phyloP scores from a whole-genome alignment of 805 yeast species.

The Metschnikowia peoriensis region DNA sequence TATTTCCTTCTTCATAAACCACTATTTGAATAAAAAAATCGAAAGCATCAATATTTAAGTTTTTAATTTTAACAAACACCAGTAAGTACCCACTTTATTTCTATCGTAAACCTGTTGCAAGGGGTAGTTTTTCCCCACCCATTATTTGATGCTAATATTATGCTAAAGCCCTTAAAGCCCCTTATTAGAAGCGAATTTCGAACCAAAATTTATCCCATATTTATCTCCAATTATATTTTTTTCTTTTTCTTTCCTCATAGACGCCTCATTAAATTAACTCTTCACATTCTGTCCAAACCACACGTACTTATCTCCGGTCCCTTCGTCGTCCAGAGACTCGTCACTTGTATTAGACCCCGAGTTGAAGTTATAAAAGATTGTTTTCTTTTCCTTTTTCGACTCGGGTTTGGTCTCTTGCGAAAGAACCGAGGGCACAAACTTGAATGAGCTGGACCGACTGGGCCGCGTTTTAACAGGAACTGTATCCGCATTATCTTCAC shows the following conservation, averaged over 20 bases:
- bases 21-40: too few relatives aligned
- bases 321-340: constrained; percentile 16
- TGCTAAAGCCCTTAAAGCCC: too few relatives aligned
- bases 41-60: too few relatives aligned
- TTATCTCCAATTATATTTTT: too few relatives aligned
- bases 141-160: too few relatives aligned
- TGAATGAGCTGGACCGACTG: constrained; percentile 28
- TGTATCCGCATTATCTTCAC: not conserved
- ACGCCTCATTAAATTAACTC: not conserved
- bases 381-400: constrained; percentile 14
- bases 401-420: constrained; percentile 9
- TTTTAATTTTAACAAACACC: too few relatives aligned
- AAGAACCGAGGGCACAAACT: constrained; percentile 29
- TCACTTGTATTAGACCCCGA: constrained; percentile 16
- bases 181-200: too few relatives aligned
- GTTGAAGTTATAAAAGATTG: constrained; percentile 33
- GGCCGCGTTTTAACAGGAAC: constrained; percentile 2
- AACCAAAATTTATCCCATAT: too few relatives aligned
- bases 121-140: too few relatives aligned
- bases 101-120: too few relatives aligned
- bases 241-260: not conserved
- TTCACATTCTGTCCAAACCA: constrained; percentile 41
- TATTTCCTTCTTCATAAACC: too few relatives aligned
- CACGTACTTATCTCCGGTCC: constrained; percentile 22
- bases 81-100: too few relatives aligned